phyloP scores from a whole-genome alignment of 1,284 basidiomycete species.

The Xanthoconium separans region DNA sequence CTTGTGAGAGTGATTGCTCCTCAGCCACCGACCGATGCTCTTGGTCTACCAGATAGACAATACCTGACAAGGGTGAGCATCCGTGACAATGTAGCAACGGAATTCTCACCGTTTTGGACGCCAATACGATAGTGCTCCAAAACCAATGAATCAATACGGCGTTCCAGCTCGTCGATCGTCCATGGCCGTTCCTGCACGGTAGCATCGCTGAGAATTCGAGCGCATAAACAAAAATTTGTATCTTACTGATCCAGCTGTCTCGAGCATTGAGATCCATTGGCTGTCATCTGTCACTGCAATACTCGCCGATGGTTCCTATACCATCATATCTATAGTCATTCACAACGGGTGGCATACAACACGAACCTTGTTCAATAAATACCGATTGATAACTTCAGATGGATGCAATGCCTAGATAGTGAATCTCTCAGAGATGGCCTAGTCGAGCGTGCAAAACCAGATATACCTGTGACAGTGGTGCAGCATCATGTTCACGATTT shows the following conservation, averaged over 20 bases:
- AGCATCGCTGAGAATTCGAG: no score
- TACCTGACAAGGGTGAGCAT: neutral
- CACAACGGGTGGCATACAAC: neutral
- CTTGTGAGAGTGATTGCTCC: neutral
- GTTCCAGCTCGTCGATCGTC: neutral
- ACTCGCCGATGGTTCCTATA: neutral
- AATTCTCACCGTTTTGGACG: neutral
- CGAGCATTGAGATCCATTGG: neutral
- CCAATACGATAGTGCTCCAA: neutral
- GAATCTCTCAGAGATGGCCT: neutral
- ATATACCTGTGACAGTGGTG: neutral
- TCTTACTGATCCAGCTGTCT: neutral
- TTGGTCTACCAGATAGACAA: neutral
- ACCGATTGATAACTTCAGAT: constrained; percentile 1
- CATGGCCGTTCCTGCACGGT: neutral
- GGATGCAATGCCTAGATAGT: neutral
- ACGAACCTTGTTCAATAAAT: neutral
- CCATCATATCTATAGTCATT: neutral
- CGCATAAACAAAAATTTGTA: no score
- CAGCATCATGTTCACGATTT: neutral
- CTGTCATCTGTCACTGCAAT: neutral
- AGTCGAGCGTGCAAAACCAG: no score
- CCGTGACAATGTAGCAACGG: neutral
- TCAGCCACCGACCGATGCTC: neutral
- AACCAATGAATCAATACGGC: neutral